A percentile compares a stretch with the other conserved stretches of the same genome.
phyloP scores from a whole-genome alignment of 2,329 filamentous ascomycete species.

The Venturia asperata region DNA sequence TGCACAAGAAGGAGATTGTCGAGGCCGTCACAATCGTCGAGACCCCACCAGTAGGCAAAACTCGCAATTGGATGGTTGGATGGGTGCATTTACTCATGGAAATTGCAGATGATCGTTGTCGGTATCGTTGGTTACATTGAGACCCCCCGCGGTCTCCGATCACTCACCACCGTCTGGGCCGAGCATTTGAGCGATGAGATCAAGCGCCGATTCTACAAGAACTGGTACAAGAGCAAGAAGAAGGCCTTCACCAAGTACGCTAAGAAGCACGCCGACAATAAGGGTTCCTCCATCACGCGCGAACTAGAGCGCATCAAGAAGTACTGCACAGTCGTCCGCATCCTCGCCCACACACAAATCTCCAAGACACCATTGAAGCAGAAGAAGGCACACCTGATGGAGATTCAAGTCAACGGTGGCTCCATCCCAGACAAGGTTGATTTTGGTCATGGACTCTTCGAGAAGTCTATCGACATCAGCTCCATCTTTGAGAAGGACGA shows the following conservation, averaged over 20 bases:
- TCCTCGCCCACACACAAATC: slow-evolving; percentile 99
- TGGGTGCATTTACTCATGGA: slow-evolving; percentile 62
- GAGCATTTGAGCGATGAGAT: slow-evolving; percentile 98
- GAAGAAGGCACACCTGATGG: slow-evolving; percentile 99
- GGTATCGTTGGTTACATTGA: slow-evolving; percentile 99
- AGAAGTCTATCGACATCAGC: slow-evolving; percentile 94
- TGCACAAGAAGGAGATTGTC: slow-evolving; percentile 69
- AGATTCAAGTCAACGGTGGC: slow-evolving; percentile 99
- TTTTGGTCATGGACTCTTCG: slow-evolving; percentile 91
- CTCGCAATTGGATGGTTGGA: slow-evolving; percentile 1
- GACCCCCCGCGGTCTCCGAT: slow-evolving; percentile 98
- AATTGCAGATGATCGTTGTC: slow-evolving; percentile 88
- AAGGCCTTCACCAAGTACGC: slow-evolving; percentile 99
- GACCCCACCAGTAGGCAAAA: slow-evolving; percentile 47
- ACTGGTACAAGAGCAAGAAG: slow-evolving; percentile 99
- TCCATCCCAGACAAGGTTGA: slow-evolving; percentile 93
- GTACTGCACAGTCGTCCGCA: slow-evolving; percentile 99
- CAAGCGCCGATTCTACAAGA: slow-evolving; percentile 99
- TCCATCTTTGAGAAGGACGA: slow-evolving; percentile 98
- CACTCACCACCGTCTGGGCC: slow-evolving; percentile 98
- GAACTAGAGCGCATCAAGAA: slow-evolving; percentile 99
- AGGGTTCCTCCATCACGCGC: slow-evolving; percentile 81
- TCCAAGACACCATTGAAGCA: slow-evolving; percentile 99
- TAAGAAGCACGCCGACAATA: slow-evolving; percentile 98
- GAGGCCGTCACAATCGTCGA: slow-evolving; percentile 38